phyloP scores from a whole-genome alignment of 2,329 filamentous ascomycete genomes.

The Fusarium armeniacum region DNA sequence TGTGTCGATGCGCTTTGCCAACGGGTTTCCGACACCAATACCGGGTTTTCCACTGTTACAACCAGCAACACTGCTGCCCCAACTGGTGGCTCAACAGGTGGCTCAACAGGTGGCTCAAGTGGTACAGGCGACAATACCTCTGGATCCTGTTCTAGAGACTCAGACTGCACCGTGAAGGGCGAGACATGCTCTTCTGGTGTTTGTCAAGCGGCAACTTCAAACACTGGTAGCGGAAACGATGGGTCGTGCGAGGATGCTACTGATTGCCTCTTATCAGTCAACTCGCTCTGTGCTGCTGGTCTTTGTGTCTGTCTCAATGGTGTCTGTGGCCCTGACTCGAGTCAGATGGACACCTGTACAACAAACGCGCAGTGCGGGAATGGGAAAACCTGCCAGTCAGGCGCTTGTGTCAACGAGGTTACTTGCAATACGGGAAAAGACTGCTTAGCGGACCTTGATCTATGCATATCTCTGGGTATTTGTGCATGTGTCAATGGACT shows the following conservation, averaged over 20 bases:
- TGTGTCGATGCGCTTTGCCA: slow-evolving; percentile 24
- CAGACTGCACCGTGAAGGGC: slow-evolving; percentile 12
- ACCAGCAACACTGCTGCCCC: background rate
- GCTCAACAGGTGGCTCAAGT: too few species aligned
- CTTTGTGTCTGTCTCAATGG: slow-evolving; percentile 34
- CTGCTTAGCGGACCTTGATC: background rate
- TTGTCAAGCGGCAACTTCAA: background rate
- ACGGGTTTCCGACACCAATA: slow-evolving; percentile 11
- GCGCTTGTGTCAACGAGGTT: slow-evolving; percentile 11
- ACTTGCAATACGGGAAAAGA: background rate
- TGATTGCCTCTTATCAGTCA: slow-evolving; percentile 22
- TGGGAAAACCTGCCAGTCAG: slow-evolving; percentile 16
- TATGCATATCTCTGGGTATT: slow-evolving; percentile 4
- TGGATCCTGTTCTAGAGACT: background rate
- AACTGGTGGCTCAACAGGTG: background rate
- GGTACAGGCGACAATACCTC: background rate
- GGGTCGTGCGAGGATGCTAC: slow-evolving; percentile 3
- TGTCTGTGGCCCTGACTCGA: slow-evolving; percentile 8
- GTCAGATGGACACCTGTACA: slow-evolving; percentile 1
- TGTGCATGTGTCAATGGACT: slow-evolving; percentile 14
- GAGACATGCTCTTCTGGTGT: slow-evolving; percentile 20
- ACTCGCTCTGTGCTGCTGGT: slow-evolving; percentile 26
- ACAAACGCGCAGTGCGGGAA: background rate
- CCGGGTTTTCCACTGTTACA: slow-evolving; percentile 18
- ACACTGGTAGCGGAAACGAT: background rate